Percentiles rank a stretch among this genome's conserved stretches.
These are phyloP conservation scores for Brettanomyces custersianus DNA, from an alignment of 805 yeast genomes.

Conservation along the genomic window DNA sequence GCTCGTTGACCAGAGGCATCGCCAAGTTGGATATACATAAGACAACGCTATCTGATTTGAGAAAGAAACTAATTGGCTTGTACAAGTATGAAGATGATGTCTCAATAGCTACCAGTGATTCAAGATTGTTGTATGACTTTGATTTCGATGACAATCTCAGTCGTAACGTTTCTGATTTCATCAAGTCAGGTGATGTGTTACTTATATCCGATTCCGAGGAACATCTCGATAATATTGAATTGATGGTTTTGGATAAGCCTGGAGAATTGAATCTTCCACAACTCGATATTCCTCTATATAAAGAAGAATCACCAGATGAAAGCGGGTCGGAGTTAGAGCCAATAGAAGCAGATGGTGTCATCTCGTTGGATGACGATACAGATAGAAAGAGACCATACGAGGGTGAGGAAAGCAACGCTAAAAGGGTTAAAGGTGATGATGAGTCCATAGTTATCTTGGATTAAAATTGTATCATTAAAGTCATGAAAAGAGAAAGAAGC, in stretches of 20 bases:
- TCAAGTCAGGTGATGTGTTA: constrained; percentile 52
- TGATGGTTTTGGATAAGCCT: constrained; percentile 33
- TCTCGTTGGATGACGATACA: constrained; percentile 1
- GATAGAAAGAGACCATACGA: constrained; percentile 1
- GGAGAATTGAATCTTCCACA: constrained; percentile 14
- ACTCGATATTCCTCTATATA: constrained; percentile 13
- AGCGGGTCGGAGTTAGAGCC: constrained; percentile 12
- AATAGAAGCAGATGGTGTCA: not conserved
- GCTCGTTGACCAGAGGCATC: constrained; percentile 48
- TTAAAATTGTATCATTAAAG: too few species aligned
- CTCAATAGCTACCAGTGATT: constrained; percentile 35
- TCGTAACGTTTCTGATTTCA: constrained; percentile 36
- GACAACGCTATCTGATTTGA: constrained; percentile 39
- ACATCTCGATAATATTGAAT: constrained; percentile 49
- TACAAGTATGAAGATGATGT: constrained; percentile 55
- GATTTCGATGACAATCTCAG: constrained; percentile 78
- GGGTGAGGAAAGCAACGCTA: not conserved
- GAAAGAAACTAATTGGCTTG: constrained; percentile 37
- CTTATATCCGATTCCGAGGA: constrained; percentile 79
- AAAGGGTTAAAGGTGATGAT: not conserved
- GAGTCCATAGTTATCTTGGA: too few species aligned
- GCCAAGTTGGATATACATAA: constrained; percentile 24
- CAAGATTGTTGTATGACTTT: constrained; percentile 65
- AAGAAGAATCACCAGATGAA: constrained; percentile 14
- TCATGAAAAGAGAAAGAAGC: too few species aligned